A percentile compares a stretch with the other conserved stretches of the same genome.
phyloP scores from a whole-genome alignment of 768 basidiomycete genomes.

The Steccherinum ochraceum region DNA sequence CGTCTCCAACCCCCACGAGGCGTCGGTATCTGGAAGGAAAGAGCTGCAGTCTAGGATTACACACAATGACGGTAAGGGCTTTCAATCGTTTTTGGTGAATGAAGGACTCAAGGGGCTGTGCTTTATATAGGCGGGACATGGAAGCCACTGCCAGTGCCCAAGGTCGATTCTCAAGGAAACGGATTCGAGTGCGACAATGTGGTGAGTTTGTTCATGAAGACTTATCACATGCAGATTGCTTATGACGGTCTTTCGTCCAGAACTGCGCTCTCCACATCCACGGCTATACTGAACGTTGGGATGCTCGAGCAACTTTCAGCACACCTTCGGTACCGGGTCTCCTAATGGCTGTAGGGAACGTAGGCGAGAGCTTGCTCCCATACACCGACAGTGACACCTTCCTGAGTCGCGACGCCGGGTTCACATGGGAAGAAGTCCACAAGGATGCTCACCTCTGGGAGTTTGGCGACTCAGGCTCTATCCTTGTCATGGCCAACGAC shows the following conservation, averaged over 20 bases:
- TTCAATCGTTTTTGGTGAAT: not conserved
- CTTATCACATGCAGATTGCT: not conserved
- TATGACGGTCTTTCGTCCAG: constrained; percentile 32
- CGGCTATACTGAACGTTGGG: constrained; percentile 90
- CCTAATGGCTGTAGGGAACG: constrained; percentile 94
- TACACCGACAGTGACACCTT: constrained; percentile 93
- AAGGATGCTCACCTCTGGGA: constrained; percentile 98
- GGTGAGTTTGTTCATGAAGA: constrained; percentile 34
- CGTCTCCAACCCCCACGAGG: constrained; percentile 76
- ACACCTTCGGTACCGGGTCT: constrained; percentile 89
- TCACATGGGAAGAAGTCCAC: constrained; percentile 98
- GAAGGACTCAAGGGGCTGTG: not conserved
- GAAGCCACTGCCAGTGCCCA: constrained; percentile 76
- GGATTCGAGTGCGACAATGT: constrained; percentile 64
- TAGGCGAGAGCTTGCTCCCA: constrained; percentile 72
- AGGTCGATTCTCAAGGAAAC: constrained; percentile 65
- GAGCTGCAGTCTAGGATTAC: constrained; percentile 82
- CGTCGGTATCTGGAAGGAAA: constrained; percentile 65
- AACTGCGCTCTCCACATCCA: constrained; percentile 86
- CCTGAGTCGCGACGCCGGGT: constrained; percentile 93
- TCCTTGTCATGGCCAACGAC: constrained; percentile 92
- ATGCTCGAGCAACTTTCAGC: constrained; percentile 89
- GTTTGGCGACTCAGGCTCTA: constrained; percentile 94
- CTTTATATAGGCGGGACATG: constrained; percentile 65
- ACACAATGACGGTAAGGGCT: constrained; percentile 82